Evolutionary conservation across 2,329 filamentous ascomycete genomes (phyloP).

Genomic region (Penicillium fuscoglaucum): DNA sequence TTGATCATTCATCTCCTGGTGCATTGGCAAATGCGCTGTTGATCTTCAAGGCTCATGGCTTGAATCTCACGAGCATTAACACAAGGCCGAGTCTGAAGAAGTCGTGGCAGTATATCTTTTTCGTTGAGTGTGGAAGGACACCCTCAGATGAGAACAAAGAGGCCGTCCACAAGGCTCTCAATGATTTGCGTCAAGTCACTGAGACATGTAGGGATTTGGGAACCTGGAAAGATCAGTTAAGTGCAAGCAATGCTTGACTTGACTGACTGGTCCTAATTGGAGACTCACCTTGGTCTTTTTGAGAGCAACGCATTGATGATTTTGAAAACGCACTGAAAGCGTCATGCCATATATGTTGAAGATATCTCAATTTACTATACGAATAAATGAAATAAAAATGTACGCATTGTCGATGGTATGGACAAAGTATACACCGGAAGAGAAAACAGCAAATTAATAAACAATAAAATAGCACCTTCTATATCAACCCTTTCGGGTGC

Average conservation of each 20-base stretch:
- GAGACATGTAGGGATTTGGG: slow-evolving; percentile 43
- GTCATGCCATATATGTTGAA: background rate
- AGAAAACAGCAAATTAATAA: background rate
- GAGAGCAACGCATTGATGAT: background rate
- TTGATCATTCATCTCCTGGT: slow-evolving; percentile 75
- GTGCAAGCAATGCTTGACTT: slow-evolving; percentile 1
- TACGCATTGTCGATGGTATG: background rate
- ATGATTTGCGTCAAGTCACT: slow-evolving; percentile 38
- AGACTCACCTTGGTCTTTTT: background rate
- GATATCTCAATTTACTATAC: background rate
- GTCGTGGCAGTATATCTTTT: slow-evolving; percentile 91
- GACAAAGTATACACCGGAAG: background rate
- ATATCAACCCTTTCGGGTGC: slow-evolving; percentile 12
- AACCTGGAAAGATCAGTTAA: slow-evolving; percentile 43
- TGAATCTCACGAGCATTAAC: slow-evolving; percentile 91
- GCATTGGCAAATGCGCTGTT: slow-evolving; percentile 77
- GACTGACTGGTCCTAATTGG: background rate
- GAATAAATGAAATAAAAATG: slow-evolving; percentile 1
- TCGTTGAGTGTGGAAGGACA: slow-evolving; percentile 80
- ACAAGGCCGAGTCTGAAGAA: slow-evolving; percentile 72
- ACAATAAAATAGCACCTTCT: slow-evolving; percentile 4
- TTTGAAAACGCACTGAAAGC: background rate
- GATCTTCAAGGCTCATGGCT: slow-evolving; percentile 69
- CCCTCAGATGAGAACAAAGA: slow-evolving; percentile 30
- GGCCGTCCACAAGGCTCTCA: slow-evolving; percentile 33